These are phyloP conservation scores for Epicoccum sorghinum DNA, from an alignment of 2,329 filamentous ascomycete genomes.

Conservation along the genomic window DNA sequence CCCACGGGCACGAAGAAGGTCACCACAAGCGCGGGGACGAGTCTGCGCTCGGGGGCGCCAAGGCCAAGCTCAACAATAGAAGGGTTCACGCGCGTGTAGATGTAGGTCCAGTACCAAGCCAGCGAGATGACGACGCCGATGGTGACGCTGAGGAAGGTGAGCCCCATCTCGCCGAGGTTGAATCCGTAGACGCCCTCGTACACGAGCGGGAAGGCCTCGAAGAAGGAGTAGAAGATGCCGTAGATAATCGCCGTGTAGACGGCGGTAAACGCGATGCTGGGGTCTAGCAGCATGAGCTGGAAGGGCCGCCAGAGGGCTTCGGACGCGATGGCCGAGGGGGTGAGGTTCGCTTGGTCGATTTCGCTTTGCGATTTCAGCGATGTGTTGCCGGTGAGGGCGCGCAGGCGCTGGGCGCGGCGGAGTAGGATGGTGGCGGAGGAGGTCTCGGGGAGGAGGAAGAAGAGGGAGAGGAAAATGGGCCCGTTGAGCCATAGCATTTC, in stretches of 20 bases:
- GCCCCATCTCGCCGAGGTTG: constrained; percentile 72
- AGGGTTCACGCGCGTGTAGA: constrained; percentile 72
- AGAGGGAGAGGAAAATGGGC: constrained; percentile 75
- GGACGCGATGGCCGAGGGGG: constrained; percentile 49
- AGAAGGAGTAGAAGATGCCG: constrained; percentile 77
- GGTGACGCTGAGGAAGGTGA: constrained; percentile 85
- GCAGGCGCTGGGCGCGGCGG: constrained; percentile 71
- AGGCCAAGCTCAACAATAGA: constrained; percentile 64
- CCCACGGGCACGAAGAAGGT: constrained; percentile 67
- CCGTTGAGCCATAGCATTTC: constrained; percentile 80
- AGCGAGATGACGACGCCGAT: constrained; percentile 73
- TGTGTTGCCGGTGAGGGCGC: constrained; percentile 68
- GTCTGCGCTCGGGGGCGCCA: constrained; percentile 73
- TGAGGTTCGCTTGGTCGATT: constrained; percentile 64
- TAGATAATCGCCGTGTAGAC: constrained; percentile 85
- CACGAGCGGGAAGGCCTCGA: constrained; percentile 68
- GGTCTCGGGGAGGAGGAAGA: constrained; percentile 86
- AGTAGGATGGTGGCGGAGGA: constrained; percentile 81
- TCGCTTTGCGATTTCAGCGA: constrained; percentile 79
- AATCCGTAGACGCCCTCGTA: constrained; percentile 81
- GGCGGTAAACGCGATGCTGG: constrained; percentile 82
- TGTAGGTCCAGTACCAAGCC: constrained; percentile 72
- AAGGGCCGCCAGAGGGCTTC: constrained; percentile 74
- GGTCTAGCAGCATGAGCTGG: constrained; percentile 81
- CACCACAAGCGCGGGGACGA: constrained; percentile 71